These are phyloP conservation scores for Metarhizium guizhouense DNA, from an alignment of 2,329 filamentous ascomycete species.

Conservation along the genomic window DNA sequence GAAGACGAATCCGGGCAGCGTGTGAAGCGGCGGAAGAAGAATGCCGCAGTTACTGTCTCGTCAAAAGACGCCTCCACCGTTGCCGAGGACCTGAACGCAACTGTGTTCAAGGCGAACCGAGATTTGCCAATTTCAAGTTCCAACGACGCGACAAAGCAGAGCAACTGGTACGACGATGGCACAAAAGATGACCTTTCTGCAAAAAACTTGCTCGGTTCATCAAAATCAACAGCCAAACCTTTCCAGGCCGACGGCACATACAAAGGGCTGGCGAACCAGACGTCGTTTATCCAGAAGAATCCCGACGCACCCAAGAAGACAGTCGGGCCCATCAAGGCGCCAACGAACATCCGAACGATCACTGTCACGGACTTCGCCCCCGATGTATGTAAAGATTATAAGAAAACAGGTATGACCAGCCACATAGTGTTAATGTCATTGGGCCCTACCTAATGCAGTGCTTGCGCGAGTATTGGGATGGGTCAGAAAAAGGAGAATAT, in stretches of 20 bases:
- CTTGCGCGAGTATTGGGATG: too few species aligned
- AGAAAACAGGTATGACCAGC: conserved; percentile 43
- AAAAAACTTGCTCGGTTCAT: conserved; percentile 51
- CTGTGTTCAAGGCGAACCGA: conserved; percentile 52
- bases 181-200: conserved; percentile 34
- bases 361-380: conserved; percentile 87
- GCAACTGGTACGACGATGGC: conserved; percentile 83
- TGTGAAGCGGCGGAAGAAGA: conserved; percentile 70
- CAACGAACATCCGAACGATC: conserved; percentile 83
- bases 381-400: conserved; percentile 93
- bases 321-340: conserved; percentile 79
- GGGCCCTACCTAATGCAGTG: too few species aligned
- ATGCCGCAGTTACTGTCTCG: conserved; percentile 56
- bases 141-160: conserved; percentile 84
- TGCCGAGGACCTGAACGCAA: conserved; percentile 34
- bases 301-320: conserved; percentile 59
- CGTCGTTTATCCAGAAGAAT: conserved; percentile 72
- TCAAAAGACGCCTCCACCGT: conserved; percentile 34
- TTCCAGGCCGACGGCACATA: conserved; percentile 56
- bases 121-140: conserved; percentile 52
- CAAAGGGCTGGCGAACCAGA: conserved; percentile 64
- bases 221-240: conserved; percentile 30
- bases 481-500: too few species aligned
- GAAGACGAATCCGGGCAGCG: conserved; percentile 69
- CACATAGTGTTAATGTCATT: too few species aligned